Percentiles rank a stretch among this genome's conserved stretches.
These are phyloP conservation scores for Paramecium primaurelia DNA, from an alignment of 73 alveolate genomes.

Conservation along the genomic window DNA sequence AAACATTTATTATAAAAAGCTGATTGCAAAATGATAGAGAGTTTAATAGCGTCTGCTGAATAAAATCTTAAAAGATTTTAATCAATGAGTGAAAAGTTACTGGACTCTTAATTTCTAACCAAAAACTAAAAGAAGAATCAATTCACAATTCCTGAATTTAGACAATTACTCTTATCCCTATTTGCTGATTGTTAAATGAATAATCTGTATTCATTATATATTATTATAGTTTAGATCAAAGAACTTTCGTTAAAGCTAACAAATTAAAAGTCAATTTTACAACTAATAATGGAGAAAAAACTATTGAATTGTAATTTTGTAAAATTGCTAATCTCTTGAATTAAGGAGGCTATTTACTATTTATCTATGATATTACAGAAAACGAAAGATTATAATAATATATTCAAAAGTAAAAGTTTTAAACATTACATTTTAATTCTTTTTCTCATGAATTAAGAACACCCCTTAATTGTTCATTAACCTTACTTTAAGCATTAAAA, in stretches of 20 bases:
- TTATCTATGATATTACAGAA: background rate
- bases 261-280: background rate
- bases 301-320: background rate
- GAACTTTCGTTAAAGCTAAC: background rate
- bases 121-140: background rate
- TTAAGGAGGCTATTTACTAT: background rate
- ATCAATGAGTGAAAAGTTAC: background rate
- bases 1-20: background rate
- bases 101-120: background rate
- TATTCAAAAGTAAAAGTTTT: background rate
- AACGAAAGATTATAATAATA: background rate
- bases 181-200: background rate
- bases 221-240: background rate
- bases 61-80: background rate
- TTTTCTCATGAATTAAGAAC: slow-evolving; percentile 61
- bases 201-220: background rate
- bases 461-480: slow-evolving; percentile 52
- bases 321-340: background rate
- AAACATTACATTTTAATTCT: slow-evolving; percentile 46
- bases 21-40: background rate
- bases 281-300: background rate
- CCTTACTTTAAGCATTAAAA: slow-evolving; percentile 35
- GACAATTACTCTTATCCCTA: background rate
- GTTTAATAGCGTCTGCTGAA: background rate
- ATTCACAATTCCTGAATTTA: background rate